phyloP scores from a whole-genome alignment of 257 asterid species.

The Nicotiana knightiana region DNA sequence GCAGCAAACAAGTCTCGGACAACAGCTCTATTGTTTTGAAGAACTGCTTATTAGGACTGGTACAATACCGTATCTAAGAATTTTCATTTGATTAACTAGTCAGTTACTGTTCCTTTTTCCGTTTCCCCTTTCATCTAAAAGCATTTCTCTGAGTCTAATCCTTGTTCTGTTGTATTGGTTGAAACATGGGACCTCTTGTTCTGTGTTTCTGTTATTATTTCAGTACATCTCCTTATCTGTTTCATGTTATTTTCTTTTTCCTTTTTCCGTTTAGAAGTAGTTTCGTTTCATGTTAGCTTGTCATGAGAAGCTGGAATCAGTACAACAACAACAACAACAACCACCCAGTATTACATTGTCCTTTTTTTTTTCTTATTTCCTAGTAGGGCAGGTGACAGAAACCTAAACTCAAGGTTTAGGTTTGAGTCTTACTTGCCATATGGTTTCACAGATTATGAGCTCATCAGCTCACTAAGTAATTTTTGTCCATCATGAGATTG shows the following conservation, averaged over 20 bases:
- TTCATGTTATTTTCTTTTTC: not conserved
- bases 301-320: not conserved
- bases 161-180: not conserved
- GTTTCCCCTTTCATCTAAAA: not conserved
- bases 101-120: not conserved
- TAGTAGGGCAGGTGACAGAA: not conserved
- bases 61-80: conserved; percentile 26
- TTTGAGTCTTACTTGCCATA: not conserved
- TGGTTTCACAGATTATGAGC: not conserved
- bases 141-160: not conserved
- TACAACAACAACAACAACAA: too few species aligned
- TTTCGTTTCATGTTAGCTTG: not conserved
- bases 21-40: conserved; percentile 22
- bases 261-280: not conserved
- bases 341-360: not conserved
- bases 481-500: not conserved
- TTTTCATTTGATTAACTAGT: conserved; percentile 1
- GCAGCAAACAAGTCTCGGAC: conserved; percentile 25
- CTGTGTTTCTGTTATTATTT: not conserved
- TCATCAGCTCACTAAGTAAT: not conserved
- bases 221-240: conserved; percentile 1
- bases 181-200: not conserved
- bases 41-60: conserved; percentile 73
- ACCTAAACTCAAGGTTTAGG: not conserved
- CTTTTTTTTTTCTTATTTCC: not conserved